Conservation (phyloP, 805 yeast genomes). For the Danielia oregonensis region DNA sequence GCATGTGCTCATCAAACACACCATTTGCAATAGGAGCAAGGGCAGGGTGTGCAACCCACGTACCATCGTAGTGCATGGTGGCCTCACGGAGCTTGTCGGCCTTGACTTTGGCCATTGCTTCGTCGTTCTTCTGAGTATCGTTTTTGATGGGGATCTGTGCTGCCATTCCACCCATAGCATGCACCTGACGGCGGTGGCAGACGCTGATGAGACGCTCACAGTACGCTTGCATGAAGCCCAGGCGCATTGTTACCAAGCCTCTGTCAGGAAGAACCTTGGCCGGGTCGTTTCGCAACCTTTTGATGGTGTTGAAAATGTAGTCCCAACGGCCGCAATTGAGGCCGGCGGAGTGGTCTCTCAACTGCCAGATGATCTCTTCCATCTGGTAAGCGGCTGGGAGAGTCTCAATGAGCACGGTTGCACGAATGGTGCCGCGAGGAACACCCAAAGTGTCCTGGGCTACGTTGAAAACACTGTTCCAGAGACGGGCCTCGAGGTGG, state of each 20-base stretch:
- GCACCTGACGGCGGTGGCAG: conserved; percentile 21
- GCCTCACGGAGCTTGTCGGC: conserved; percentile 20
- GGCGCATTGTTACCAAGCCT: conserved; percentile 19
- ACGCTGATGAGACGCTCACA: conserved; percentile 17
- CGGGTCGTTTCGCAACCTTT: conserved; percentile 61
- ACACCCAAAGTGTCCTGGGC: conserved; percentile 69
- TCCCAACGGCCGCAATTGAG: conserved; percentile 91
- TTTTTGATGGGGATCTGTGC: conserved; percentile 23
- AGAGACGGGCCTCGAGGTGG: conserved; percentile 74
- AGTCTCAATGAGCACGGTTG: conserved; percentile 79
- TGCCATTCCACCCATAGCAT: conserved; percentile 26
- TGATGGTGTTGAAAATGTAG: conserved; percentile 77
- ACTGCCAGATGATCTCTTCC: conserved; percentile 77
- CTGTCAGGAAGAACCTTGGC: conserved; percentile 18
- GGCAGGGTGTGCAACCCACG: conserved; percentile 23
- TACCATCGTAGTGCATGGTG: conserved; percentile 20
- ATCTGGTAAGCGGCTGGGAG: conserved; percentile 83
- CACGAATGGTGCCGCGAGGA: conserved; percentile 75
- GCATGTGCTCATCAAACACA: conserved; percentile 18
- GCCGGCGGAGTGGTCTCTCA: conserved; percentile 75
- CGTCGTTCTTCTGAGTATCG: conserved; percentile 13
- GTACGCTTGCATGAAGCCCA: conserved; percentile 19
- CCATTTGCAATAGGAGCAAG: conserved; percentile 18
- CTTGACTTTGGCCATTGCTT: conserved; percentile 16
- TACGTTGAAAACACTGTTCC: conserved; percentile 78